phyloP scores from a whole-genome alignment of 129 eudicot genomes.

The Arctium lappa region DNA sequence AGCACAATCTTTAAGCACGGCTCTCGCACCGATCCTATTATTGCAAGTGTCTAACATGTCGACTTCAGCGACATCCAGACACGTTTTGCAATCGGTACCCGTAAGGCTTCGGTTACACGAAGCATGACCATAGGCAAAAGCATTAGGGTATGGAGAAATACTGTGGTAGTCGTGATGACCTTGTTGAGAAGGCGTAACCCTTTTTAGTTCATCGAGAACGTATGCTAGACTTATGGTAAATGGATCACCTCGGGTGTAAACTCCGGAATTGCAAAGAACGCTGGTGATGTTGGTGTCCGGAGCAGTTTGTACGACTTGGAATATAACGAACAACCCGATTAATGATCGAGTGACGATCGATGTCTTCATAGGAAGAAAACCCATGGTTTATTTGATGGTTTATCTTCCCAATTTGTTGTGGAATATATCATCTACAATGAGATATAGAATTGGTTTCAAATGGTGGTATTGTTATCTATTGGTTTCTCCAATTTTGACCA shows the following conservation, averaged over 20 bases:
- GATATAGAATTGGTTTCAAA: background rate
- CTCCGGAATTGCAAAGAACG: slow-evolving; percentile 51
- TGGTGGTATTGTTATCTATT: slow-evolving; percentile 7
- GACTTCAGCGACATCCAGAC: slow-evolving; percentile 58
- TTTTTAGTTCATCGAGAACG: slow-evolving; percentile 52
- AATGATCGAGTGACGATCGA: slow-evolving; percentile 5
- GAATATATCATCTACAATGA: slow-evolving; percentile 13
- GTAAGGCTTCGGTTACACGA: slow-evolving; percentile 45
- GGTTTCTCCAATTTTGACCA: slow-evolving; percentile 29
- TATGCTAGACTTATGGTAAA: slow-evolving; percentile 55
- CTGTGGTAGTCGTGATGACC: slow-evolving; percentile 48
- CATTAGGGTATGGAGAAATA: slow-evolving; percentile 77
- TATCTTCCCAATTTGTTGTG: background rate
- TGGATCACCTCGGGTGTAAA: slow-evolving; percentile 49
- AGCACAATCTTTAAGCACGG: slow-evolving; percentile 53
- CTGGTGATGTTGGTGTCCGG: slow-evolving; percentile 45
- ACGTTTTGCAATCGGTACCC: slow-evolving; percentile 50
- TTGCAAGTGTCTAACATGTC: slow-evolving; percentile 40
- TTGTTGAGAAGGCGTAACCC: slow-evolving; percentile 37
- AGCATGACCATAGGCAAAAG: slow-evolving; percentile 74
- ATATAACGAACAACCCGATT: slow-evolving; percentile 25
- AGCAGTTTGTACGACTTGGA: slow-evolving; percentile 19
- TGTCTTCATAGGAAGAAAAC: slow-evolving; percentile 13
- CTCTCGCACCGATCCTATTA: slow-evolving; percentile 52
- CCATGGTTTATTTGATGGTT: slow-evolving; percentile 21